Evolutionary conservation across 441 rosid species (phyloP).

Genomic region (Erodium moschatum): DNA sequence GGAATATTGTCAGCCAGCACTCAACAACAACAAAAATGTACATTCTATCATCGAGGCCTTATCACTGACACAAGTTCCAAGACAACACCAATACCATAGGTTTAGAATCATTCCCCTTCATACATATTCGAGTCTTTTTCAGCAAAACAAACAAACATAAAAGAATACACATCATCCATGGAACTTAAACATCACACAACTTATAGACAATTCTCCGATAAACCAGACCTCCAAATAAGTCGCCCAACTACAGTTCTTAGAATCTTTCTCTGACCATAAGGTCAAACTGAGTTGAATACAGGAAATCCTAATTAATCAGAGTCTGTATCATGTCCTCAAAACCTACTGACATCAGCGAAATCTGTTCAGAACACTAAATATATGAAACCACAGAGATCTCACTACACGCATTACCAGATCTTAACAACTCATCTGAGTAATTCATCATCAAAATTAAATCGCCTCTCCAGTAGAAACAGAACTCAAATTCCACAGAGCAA

Average conservation of each 20-base stretch:
- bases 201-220: not conserved
- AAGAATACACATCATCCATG: not conserved
- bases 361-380: too few relatives aligned
- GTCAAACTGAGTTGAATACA: not conserved
- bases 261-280: not conserved
- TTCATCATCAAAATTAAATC: not conserved
- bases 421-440: not conserved
- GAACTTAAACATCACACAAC: not conserved
- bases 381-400: not conserved
- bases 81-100: not conserved
- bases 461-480: not conserved
- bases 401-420: not conserved
- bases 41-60: not conserved
- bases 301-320: constrained; percentile 4
- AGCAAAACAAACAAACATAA: not conserved
- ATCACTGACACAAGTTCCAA: not conserved
- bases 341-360: too few relatives aligned
- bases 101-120: constrained; percentile 2
- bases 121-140: not conserved
- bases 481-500: not conserved
- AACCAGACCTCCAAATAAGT: not conserved
- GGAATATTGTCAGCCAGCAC: not conserved
- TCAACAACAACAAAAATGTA: not conserved
- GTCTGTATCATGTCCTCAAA: too few relatives aligned
- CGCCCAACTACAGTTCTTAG: not conserved